Conservation (phyloP, 768 basidiomycete genomes). For the Lactarius indigo region DNA sequence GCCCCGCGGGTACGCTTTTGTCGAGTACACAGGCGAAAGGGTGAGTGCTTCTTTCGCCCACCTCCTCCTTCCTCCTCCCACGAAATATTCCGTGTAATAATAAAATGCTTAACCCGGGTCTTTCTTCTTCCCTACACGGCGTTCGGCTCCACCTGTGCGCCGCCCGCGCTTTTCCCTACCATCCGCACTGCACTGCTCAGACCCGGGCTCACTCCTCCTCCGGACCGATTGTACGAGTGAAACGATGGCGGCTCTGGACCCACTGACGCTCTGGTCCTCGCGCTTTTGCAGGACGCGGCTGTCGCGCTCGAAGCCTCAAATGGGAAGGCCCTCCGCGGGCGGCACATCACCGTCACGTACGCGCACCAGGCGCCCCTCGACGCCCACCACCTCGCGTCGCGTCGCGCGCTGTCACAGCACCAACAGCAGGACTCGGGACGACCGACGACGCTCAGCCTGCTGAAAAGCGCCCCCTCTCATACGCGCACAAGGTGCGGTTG, state of each 20-base stretch:
- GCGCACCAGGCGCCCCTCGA: slow-evolving; percentile 76
- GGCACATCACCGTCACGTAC: slow-evolving; percentile 86
- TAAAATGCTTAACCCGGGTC: slow-evolving; percentile 48
- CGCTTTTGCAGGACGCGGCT: slow-evolving; percentile 64
- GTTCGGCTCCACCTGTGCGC: slow-evolving; percentile 23
- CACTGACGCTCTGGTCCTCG: slow-evolving; percentile 23
- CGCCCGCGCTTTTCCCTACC: neutral
- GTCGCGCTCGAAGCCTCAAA: slow-evolving; percentile 72
- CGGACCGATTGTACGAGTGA: neutral
- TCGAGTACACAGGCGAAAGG: slow-evolving; percentile 76
- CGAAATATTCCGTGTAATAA: neutral
- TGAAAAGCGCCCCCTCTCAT: slow-evolving; percentile 65
- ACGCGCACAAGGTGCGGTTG: slow-evolving; percentile 46
- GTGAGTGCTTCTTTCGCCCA: slow-evolving; percentile 43
- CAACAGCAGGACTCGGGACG: slow-evolving; percentile 46
- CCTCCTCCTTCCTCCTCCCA: slow-evolving; percentile 23
- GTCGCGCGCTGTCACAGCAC: neutral
- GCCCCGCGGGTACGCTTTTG: slow-evolving; percentile 92
- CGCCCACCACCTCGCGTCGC: neutral
- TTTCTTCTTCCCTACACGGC: slow-evolving; percentile 26
- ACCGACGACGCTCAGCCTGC: slow-evolving; percentile 83
- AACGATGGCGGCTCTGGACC: neutral
- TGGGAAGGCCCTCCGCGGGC: slow-evolving; percentile 79
- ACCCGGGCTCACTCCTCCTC: slow-evolving; percentile 25
- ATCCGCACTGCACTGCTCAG: slow-evolving; percentile 13